Evolutionary conservation across 2,329 filamentous ascomycete genomes (phyloP).

Genomic region (Fusarium sp.): DNA sequence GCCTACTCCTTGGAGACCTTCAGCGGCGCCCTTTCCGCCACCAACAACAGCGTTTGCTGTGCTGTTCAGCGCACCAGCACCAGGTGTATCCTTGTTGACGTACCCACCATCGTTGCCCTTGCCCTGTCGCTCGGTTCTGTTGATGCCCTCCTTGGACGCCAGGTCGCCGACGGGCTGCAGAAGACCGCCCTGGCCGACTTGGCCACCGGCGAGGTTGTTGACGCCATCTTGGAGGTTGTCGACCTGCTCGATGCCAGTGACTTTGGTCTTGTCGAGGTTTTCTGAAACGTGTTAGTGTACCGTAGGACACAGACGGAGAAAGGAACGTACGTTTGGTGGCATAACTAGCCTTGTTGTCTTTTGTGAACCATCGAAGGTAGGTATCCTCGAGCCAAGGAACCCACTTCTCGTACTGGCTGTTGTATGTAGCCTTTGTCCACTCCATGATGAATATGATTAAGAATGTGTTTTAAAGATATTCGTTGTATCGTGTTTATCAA

Average conservation of each 20-base stretch:
- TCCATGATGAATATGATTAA: slow-evolving; percentile 56
- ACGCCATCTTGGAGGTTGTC: slow-evolving; percentile 77
- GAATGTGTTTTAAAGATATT: not conserved
- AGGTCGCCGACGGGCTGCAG: slow-evolving; percentile 74
- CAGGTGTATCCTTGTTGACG: slow-evolving; percentile 51
- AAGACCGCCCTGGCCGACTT: slow-evolving; percentile 77
- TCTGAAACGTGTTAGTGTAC: slow-evolving; percentile 58
- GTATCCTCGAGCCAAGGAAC: slow-evolving; percentile 82
- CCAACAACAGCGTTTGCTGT: slow-evolving; percentile 49
- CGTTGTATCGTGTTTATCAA: slow-evolving; percentile 11
- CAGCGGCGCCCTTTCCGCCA: slow-evolving; percentile 52
- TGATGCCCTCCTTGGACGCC: slow-evolving; percentile 73
- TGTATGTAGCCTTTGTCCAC: slow-evolving; percentile 74
- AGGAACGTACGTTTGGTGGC: slow-evolving; percentile 70
- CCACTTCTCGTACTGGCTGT: slow-evolving; percentile 80
- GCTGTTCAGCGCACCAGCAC: slow-evolving; percentile 47
- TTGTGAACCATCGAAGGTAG: slow-evolving; percentile 79
- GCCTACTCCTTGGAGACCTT: slow-evolving; percentile 48
- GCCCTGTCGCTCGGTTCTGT: slow-evolving; percentile 73
- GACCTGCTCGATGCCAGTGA: slow-evolving; percentile 75
- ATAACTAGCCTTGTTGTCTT: slow-evolving; percentile 82
- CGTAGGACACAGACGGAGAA: not conserved
- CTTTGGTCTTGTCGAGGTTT: slow-evolving; percentile 75
- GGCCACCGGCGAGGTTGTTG: slow-evolving; percentile 71
- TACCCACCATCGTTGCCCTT: slow-evolving; percentile 72